A percentile compares a stretch with the other conserved stretches of the same genome.
Evolutionary conservation across 495 filamentous ascomycete species (phyloP).

Genomic region (Copromyces sp.): DNA sequence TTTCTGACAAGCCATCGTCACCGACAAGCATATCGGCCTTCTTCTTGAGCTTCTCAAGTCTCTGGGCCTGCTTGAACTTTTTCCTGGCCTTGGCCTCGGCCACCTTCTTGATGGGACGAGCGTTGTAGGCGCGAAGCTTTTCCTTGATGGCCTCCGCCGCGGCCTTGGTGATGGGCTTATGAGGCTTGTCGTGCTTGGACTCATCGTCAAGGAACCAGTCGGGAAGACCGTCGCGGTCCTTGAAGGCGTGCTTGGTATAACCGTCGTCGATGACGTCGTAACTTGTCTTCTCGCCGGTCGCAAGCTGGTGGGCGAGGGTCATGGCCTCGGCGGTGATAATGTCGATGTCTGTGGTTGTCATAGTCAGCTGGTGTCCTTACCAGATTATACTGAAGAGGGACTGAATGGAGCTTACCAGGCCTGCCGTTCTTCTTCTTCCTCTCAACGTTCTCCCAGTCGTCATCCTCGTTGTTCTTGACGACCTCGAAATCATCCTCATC

Average conservation of each 20-base stretch:
- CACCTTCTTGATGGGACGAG: constrained; percentile 98
- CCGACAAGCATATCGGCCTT: constrained; percentile 80
- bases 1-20: constrained; percentile 85
- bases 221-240: constrained; percentile 83
- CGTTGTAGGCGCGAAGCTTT: constrained; percentile 87
- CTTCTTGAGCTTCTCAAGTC: constrained; percentile 87
- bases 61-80: constrained; percentile 88
- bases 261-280: constrained; percentile 76
- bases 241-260: constrained; percentile 87
- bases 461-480: constrained; percentile 45
- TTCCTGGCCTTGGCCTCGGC: constrained; percentile 90
- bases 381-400: constrained; percentile 1
- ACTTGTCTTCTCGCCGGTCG: constrained; percentile 69
- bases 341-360: constrained; percentile 63
- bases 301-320: constrained; percentile 90
- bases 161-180: constrained; percentile 80
- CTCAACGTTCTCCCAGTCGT: constrained; percentile 56
- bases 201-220: constrained; percentile 99
- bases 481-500: constrained; percentile 42
- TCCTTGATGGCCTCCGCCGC: constrained; percentile 91
- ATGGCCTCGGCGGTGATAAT: constrained; percentile 99
- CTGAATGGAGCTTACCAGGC: constrained; percentile 44
- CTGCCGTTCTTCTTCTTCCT: constrained; percentile 59
- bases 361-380: constrained; percentile 19
- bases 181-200: constrained; percentile 64